Base-by-base conservation (phyloP, 495 filamentous ascomycete species). In the Annulohypoxylon nitens region DNA sequence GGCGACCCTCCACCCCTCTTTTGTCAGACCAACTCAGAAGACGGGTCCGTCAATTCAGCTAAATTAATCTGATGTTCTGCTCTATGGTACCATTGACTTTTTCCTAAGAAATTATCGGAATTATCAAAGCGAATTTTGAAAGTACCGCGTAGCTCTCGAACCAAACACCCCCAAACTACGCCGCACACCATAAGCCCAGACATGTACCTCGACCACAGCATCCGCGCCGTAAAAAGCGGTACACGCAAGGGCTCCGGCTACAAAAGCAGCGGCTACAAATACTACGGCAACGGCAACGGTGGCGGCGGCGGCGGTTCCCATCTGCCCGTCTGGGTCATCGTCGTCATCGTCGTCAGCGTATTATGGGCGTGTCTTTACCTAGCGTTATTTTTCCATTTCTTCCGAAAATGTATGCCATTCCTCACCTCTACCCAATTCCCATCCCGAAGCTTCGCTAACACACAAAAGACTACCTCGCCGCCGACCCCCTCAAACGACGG, bases 211-310 rank as follows among this genome's bases (percentile, higher is more conserved):
- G 43, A 50, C 2, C n/a, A 34, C 30, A 30, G 30, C 30, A 30
- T 30, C 14, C 72, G 67, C 34, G 26, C 20, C 50, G 53, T 69
- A 5, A 75, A 75, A 55, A 68, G 72, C 34, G 51, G 71, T 25
- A n/a, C 39, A 1, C 14, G 55, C 53, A 36, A 30, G 3, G 30
- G 5, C 30, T 30, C 30, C 30, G 25, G 30, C 16, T 57, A 37
- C 48, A 64, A 37, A 18, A 14, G 43, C 12, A 20, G 39, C 25
- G 30, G 47, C n/a, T 3, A 47, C 47, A 37, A 59, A 59, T 12
- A 58, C 11, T 53, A 20, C 39, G 51, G 48, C 39, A 34, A 57
- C 37, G 62, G 61, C 54, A 23, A 23, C 1, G 20, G 20, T 30
- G 65, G 41, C 8, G 11, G 41, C 41, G 60, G 60, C 3, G 51